These are phyloP conservation scores for Inonotus obliquus DNA, from an alignment of 1,284 basidiomycete species.

Conservation along the genomic window DNA sequence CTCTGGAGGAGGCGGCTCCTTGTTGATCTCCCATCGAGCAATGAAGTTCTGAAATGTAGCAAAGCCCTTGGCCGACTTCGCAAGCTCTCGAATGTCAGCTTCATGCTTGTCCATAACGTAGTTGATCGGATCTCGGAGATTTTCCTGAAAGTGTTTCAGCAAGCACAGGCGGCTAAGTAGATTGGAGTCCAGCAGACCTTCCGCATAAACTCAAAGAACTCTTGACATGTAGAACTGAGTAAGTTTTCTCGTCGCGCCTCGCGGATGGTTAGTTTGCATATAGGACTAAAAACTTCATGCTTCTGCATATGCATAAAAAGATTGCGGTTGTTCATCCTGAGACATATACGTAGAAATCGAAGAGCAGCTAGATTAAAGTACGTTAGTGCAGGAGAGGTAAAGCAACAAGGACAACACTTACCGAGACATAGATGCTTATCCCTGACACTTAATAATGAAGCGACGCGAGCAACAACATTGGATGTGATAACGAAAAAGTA, in stretches of 20 bases:
- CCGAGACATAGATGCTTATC: constrained; percentile 92
- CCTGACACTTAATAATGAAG: constrained; percentile 73
- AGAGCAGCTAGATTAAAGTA: constrained; percentile 61
- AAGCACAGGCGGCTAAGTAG: constrained; percentile 9
- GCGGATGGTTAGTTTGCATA: constrained; percentile 76
- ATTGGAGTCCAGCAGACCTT: constrained; percentile 46
- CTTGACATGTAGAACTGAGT: constrained; percentile 90
- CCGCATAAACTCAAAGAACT: constrained; percentile 90
- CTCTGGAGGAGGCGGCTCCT: constrained; percentile 60
- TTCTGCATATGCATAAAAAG: constrained; percentile 83
- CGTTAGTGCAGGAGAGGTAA: background rate
- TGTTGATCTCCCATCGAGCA: constrained; percentile 86
- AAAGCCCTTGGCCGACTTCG: constrained; percentile 56
- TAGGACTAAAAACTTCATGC: constrained; percentile 77
- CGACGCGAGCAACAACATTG: constrained; percentile 67
- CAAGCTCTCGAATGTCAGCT: constrained; percentile 59
- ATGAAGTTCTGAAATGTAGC: constrained; percentile 72
- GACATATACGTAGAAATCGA: constrained; percentile 85
- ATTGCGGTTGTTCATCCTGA: constrained; percentile 85
- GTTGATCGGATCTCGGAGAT: constrained; percentile 79
- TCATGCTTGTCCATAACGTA: constrained; percentile 82
- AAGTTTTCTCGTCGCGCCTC: constrained; percentile 90
- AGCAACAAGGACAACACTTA: constrained; percentile 34
- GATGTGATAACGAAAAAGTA: constrained; percentile 88
- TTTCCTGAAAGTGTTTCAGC: constrained; percentile 53